A percentile compares a stretch with the other conserved stretches of the same genome.
These are phyloP conservation scores for Dioscorea dumetorum DNA, from an alignment of 106 monocot genomes.

Conservation along the genomic window DNA sequence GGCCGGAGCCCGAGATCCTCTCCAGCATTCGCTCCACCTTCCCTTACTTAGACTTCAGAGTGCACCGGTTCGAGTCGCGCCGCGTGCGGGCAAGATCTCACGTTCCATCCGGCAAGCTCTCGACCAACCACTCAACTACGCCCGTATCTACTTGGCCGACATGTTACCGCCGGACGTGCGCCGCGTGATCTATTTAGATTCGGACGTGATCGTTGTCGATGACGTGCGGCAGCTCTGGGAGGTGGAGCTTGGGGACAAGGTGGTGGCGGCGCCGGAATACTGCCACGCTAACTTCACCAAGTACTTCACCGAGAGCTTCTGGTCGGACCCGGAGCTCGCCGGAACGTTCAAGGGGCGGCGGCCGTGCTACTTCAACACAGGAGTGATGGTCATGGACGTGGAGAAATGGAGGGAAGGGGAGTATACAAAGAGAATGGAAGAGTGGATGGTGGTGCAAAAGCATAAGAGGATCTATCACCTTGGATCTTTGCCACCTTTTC, in stretches of 20 bases:
- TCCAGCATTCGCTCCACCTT: slow-evolving; percentile 40
- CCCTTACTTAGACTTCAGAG: slow-evolving; percentile 53
- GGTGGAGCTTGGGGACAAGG: slow-evolving; percentile 25
- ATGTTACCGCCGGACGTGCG: slow-evolving; percentile 45
- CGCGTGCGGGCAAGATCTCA: slow-evolving; percentile 67
- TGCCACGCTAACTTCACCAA: slow-evolving; percentile 99
- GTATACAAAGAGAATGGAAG: not conserved
- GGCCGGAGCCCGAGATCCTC: slow-evolving; percentile 14
- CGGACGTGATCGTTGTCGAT: slow-evolving; percentile 75
- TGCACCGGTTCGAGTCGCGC: slow-evolving; percentile 51
- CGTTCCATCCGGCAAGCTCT: slow-evolving; percentile 71
- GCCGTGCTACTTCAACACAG: slow-evolving; percentile 6
- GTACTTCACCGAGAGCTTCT: slow-evolving; percentile 57
- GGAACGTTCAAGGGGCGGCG: not conserved
- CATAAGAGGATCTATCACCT: slow-evolving; percentile 6
- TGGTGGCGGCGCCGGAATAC: slow-evolving; percentile 43
- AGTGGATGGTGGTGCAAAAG: slow-evolving; percentile 7
- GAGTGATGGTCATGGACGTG: slow-evolving; percentile 11
- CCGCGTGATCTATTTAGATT: slow-evolving; percentile 79
- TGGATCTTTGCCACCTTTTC: slow-evolving; percentile 2
- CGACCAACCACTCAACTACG: slow-evolving; percentile 87
- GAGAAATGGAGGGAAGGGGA: slow-evolving; percentile 2
- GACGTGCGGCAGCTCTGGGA: slow-evolving; percentile 59
- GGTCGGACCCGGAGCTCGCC: not conserved
- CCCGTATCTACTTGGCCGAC: slow-evolving; percentile 77